These are phyloP conservation scores for Termitomyces sp. DNA, from an alignment of 768 basidiomycete species.

Conservation along the genomic window DNA sequence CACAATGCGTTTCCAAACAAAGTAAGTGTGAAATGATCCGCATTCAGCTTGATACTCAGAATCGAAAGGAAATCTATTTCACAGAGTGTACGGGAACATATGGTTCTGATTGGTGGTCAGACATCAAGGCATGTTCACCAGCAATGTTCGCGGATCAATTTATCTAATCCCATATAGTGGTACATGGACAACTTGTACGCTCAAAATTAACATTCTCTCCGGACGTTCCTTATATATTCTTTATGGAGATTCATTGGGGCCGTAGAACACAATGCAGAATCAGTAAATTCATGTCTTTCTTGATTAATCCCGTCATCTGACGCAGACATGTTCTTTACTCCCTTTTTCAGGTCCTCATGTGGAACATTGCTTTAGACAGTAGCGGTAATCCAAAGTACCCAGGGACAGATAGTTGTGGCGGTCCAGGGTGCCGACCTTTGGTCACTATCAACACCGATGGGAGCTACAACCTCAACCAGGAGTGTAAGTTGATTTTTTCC, in stretches of 20 bases:
- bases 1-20: constrained; percentile 16
- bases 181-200: constrained; percentile 20
- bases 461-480: constrained; percentile 63
- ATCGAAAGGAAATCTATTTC: constrained; percentile 36
- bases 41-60: not conserved
- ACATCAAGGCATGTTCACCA: constrained; percentile 53
- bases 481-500: constrained; percentile 38
- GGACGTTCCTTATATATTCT: not conserved
- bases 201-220: not conserved
- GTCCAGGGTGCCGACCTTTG: constrained; percentile 58
- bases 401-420: constrained; percentile 56
- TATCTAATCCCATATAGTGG: constrained; percentile 11
- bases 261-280: constrained; percentile 14
- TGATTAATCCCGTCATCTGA: constrained; percentile 6
- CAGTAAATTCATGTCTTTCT: constrained; percentile 4
- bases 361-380: constrained; percentile 67
- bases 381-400: constrained; percentile 61
- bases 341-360: constrained; percentile 41
- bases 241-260: constrained; percentile 18
- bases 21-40: not conserved
- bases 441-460: constrained; percentile 63
- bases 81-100: constrained; percentile 63
- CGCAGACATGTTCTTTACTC: not conserved
- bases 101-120: constrained; percentile 74
- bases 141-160: not conserved